Evolutionary conservation across 169 alveolate species (phyloP).

Genomic region (Cryptosporidium andersoni): DNA sequence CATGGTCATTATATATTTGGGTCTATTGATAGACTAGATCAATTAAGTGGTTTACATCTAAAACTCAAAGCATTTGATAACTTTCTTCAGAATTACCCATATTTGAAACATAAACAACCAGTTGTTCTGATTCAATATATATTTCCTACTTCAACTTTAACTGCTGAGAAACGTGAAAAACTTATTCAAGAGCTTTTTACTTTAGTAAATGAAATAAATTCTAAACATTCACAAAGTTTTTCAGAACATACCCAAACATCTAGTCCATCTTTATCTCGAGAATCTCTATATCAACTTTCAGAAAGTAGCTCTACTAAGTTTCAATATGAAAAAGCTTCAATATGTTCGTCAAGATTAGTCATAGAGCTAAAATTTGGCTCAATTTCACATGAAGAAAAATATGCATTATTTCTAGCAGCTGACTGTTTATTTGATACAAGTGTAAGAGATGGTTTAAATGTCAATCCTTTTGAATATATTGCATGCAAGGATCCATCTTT

Average conservation of each 20-base stretch:
- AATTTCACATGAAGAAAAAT: conserved; percentile 74
- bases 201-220: conserved; percentile 32
- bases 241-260: not conserved
- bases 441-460: conserved; percentile 83
- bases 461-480: conserved; percentile 79
- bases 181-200: conserved; percentile 17
- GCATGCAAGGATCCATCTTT: conserved; percentile 38
- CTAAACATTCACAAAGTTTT: not conserved
- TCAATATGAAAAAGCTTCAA: too few species aligned
- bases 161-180: conserved; percentile 37
- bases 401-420: conserved; percentile 78
- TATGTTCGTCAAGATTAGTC: not conserved
- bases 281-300: too few species aligned
- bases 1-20: conserved; percentile 15
- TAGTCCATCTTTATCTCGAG: not conserved
- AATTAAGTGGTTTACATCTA: conserved; percentile 78
- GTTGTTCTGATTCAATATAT: conserved; percentile 79
- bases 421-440: conserved; percentile 83
- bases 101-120: conserved; percentile 71
- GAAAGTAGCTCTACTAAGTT: too few species aligned
- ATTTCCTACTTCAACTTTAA: conserved; percentile 75
- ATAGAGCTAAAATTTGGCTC: conserved; percentile 45
- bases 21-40: conserved; percentile 75
- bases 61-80: conserved; percentile 77
- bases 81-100: conserved; percentile 76